These are phyloP conservation scores for Coemansia sp. DNA, from an alignment of 192 early-diverging fungal species.

Conservation along the genomic window DNA sequence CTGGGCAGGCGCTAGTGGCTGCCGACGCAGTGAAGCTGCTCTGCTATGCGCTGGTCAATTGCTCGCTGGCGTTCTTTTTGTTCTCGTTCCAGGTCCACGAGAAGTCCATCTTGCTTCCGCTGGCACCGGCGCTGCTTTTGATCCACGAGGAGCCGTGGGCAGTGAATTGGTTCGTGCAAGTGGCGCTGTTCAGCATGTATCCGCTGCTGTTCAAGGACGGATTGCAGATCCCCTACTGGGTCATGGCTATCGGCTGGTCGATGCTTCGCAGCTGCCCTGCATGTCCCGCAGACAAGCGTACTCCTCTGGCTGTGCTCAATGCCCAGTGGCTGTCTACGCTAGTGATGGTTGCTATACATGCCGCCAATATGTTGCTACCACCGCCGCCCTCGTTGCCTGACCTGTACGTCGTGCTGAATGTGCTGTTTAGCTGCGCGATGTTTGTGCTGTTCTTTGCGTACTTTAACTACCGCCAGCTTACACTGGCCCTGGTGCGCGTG, in stretches of 20 bases:
- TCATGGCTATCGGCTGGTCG: constrained; percentile 77
- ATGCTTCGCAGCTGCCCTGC: constrained; percentile 59
- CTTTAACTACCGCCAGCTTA: constrained; percentile 73
- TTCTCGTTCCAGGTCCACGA: constrained; percentile 99
- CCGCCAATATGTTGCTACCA: constrained; percentile 61
- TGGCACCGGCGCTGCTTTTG: constrained; percentile 76
- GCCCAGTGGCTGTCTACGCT: constrained; percentile 40
- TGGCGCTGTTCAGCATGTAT: constrained; percentile 89
- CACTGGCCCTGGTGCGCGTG: constrained; percentile 11
- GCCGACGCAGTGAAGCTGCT: constrained; percentile 46
- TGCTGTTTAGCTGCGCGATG: constrained; percentile 65
- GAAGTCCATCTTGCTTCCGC: constrained; percentile 91
- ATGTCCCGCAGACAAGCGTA: constrained; percentile 24
- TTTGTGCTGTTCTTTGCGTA: constrained; percentile 73
- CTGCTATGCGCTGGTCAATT: constrained; percentile 74
- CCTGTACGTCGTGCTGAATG: constrained; percentile 81
- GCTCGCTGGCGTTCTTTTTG: constrained; percentile 90
- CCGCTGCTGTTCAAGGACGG: constrained; percentile 83
- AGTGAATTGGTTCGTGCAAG: constrained; percentile 72
- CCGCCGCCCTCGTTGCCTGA: constrained; percentile 80
- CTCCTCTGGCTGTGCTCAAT: constrained; percentile 12
- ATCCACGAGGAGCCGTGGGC: constrained; percentile 70
- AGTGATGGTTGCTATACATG: constrained; percentile 63
- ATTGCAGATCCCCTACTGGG: constrained; percentile 72
- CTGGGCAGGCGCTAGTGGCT: background rate